Conservation (phyloP, 176 grass and related monocot species). For the Dendrocalamus sinicus region DNA sequence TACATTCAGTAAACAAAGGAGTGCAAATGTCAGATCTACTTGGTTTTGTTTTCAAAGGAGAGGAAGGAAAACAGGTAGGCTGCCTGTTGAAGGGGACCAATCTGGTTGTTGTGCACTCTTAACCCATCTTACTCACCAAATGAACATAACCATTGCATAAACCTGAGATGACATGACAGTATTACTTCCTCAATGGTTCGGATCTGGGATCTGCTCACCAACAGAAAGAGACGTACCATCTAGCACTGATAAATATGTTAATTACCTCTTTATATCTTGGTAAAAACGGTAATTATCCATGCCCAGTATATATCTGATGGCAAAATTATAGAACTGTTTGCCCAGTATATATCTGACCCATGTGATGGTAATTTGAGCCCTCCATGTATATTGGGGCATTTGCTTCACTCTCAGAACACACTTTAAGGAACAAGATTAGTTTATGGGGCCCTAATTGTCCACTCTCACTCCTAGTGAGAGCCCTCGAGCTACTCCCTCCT, state of each 20-base stretch:
- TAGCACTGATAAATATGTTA: not conserved
- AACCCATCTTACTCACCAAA: constrained; percentile 21
- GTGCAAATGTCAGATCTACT: constrained; percentile 35
- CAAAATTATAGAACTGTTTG: not conserved
- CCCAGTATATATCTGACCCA: not conserved
- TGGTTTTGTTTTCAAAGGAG: constrained; percentile 1
- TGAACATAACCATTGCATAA: not conserved
- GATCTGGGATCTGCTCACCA: constrained; percentile 30
- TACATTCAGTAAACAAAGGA: not conserved
- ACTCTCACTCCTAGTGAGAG: constrained; percentile 17
- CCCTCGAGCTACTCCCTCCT: not conserved
- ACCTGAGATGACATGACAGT: constrained; percentile 19
- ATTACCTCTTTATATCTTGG: not conserved
- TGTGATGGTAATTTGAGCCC: not conserved
- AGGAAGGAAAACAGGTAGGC: not conserved
- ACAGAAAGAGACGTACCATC: constrained; percentile 41
- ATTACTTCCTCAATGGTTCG: constrained; percentile 5
- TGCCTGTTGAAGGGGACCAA: constrained; percentile 47
- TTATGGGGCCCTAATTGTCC: constrained; percentile 13
- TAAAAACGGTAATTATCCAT: not conserved
- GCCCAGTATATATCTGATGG: not conserved
- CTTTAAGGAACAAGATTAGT: constrained; percentile 13
- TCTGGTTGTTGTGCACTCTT: constrained; percentile 19
- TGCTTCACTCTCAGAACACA: not conserved
- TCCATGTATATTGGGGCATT: not conserved